phyloP scores from a whole-genome alignment of 306 rosid genomes.

The Acmispon strigosus region DNA sequence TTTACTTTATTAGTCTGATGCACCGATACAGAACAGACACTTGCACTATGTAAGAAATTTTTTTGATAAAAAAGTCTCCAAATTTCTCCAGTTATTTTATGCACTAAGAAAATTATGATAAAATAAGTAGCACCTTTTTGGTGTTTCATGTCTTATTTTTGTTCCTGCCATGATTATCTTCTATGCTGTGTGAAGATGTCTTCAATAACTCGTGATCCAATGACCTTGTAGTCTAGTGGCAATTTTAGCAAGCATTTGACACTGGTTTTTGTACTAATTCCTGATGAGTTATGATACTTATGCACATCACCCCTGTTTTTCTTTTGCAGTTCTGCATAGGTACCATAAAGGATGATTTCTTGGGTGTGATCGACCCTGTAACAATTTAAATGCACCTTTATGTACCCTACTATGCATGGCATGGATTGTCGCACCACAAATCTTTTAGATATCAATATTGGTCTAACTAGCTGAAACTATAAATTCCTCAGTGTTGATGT shows the following conservation, averaged over 20 bases:
- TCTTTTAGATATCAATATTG: neutral
- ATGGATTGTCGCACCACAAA: conserved; percentile 12
- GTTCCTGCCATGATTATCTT: neutral
- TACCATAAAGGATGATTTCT: conserved; percentile 93
- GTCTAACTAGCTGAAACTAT: neutral
- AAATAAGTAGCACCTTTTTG: neutral
- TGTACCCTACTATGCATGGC: neutral
- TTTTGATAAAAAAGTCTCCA: neutral
- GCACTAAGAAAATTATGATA: neutral
- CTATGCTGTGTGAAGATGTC: no score
- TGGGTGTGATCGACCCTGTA: conserved; percentile 93
- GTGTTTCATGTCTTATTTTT: neutral
- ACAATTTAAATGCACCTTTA: conserved; percentile 29
- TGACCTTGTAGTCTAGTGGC: neutral
- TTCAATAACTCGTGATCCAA: no score
- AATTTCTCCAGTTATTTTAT: neutral
- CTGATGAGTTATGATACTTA: neutral
- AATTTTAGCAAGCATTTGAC: conserved; percentile 7
- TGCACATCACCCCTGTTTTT: neutral
- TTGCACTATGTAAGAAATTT: no score
- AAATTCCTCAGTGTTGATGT: neutral
- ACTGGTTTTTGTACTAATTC: neutral
- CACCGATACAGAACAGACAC: neutral
- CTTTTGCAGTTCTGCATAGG: conserved; percentile 89
- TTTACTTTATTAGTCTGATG: neutral